Base-by-base conservation (phyloP, 495 filamentous ascomycete genomes). In the Aspergillus mulundensis region DNA sequence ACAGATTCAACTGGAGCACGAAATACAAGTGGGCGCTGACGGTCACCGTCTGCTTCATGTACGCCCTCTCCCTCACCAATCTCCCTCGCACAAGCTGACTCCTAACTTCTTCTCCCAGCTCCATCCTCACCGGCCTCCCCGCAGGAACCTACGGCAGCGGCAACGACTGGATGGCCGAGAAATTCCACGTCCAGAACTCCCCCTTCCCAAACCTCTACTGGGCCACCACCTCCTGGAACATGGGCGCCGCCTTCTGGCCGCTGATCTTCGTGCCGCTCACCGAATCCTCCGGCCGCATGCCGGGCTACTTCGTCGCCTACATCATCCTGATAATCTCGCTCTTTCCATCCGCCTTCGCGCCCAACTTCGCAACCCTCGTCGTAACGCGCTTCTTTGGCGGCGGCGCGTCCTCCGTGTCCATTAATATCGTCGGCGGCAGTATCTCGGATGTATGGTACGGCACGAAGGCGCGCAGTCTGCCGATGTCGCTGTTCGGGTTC, bases 161-260 rank as follows among this genome's bases (percentile, higher is more conserved):
- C 1, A 72, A 74, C 44, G 57, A 62, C 39, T 72, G 61, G 41
- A 74, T 77, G 69, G 68, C 58, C 16, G 14, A 62, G n/a, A 40
- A 56, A 10, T 77, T 77, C 54, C 53, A 75, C 44, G 72, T 77
- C 7, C 71, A 75, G 44, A 75, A 77, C 42, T 51, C 59, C 3
- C 74, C 72, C 14, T 77, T 77, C 53, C 74, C 72, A 0, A 74
- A 75, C 49, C 60, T 75, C 0, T 62, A 60, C 61, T 84, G 80
- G 79, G 68, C 73, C 15, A 73, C 78, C 5, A 69, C 71, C 0
- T 72, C 73, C 7, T 84, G 81, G 81, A 77, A 72, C 43, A 68
- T 79, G 54, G 81, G 81, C 12, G 81, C 77, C 3, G 80, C 79
- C 24, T 62, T 82, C 19, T 76, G 73, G 57, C 78, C 81, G 1